These are phyloP conservation scores for Artemisia argyi DNA, from an alignment of 129 eudicot species.

Conservation along the genomic window DNA sequence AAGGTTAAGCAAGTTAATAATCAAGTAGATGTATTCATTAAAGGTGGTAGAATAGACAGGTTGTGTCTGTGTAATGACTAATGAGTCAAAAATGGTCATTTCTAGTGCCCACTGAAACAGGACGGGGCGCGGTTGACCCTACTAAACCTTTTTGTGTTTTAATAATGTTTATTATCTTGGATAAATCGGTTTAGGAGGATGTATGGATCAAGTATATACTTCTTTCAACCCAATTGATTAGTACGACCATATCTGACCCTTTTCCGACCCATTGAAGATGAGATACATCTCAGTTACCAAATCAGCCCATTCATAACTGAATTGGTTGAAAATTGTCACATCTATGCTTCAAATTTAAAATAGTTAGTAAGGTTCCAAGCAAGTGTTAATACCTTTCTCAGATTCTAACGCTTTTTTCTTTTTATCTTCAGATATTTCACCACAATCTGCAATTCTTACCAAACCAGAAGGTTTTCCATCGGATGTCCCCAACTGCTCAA, in stretches of 20 bases:
- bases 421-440: constrained; percentile 57
- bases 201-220: background rate
- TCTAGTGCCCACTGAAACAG: background rate
- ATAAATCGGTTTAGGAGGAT: background rate
- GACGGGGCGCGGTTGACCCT: background rate
- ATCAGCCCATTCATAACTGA: background rate
- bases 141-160: no score
- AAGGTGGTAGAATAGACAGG: background rate
- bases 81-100: background rate
- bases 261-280: no score
- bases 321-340: background rate
- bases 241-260: no score
- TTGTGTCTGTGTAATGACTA: background rate
- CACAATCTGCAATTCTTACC: constrained; percentile 74
- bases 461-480: constrained; percentile 64
- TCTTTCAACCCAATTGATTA: background rate
- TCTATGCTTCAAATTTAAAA: background rate
- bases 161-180: background rate
- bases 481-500: constrained; percentile 75
- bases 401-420: constrained; percentile 30
- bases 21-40: background rate
- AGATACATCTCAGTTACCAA: background rate
- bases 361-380: background rate
- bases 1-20: constrained; percentile 10
- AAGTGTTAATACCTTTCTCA: constrained; percentile 52